Percentiles rank a stretch among this genome's conserved stretches.
Evolutionary conservation across 2,329 filamentous ascomycete species (phyloP).

Genomic region (Fusarium fujikuroi): DNA sequence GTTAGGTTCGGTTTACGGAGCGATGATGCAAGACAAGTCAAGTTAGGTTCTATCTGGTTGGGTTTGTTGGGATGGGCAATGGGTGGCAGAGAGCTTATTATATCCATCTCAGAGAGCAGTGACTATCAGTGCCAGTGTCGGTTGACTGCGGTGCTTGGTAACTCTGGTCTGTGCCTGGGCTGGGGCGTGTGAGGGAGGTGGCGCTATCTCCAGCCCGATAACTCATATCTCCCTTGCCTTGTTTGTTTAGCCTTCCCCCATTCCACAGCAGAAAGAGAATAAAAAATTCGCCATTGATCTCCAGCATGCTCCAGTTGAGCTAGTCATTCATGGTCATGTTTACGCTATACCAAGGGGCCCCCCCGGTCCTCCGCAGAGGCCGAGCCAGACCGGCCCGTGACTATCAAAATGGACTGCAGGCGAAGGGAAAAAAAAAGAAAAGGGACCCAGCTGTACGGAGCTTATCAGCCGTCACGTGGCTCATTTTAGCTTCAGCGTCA

Average conservation of each 20-base stretch:
- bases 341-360: background rate
- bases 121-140: slow-evolving; percentile 14
- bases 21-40: slow-evolving; percentile 36
- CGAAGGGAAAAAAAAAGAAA: background rate
- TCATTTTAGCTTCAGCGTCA: slow-evolving; percentile 2
- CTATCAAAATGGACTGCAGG: background rate
- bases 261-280: slow-evolving; percentile 7
- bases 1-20: slow-evolving; percentile 26
- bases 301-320: slow-evolving; percentile 3
- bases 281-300: slow-evolving; percentile 20
- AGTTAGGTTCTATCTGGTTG: slow-evolving; percentile 21
- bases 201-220: slow-evolving; percentile 34
- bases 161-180: slow-evolving; percentile 19
- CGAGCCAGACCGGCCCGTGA: slow-evolving; percentile 36
- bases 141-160: slow-evolving; percentile 23
- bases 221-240: background rate
- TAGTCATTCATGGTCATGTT: slow-evolving; percentile 26
- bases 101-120: slow-evolving; percentile 13
- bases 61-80: background rate
- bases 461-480: slow-evolving; percentile 46
- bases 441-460: slow-evolving; percentile 30
- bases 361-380: slow-evolving; percentile 30
- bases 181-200: slow-evolving; percentile 33
- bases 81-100: slow-evolving; percentile 37
- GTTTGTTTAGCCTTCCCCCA: slow-evolving; percentile 18